Conservation (phyloP, 148 eudicot genomes). For the Rhododendron griersonianum region DNA sequence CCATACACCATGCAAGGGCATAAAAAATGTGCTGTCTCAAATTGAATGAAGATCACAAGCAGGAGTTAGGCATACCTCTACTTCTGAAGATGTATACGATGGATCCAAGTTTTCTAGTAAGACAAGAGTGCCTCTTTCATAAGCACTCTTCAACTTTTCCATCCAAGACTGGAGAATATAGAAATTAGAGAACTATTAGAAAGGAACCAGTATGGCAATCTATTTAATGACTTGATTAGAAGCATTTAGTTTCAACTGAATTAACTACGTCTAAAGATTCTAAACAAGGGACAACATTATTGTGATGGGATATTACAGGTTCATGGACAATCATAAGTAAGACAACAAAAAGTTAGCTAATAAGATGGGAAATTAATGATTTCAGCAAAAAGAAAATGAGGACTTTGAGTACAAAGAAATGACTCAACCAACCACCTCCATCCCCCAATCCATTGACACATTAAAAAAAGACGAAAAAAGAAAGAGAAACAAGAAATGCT, state of each 20-base stretch:
- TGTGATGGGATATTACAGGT: not conserved
- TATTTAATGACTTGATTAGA: not conserved
- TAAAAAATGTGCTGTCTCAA: not conserved
- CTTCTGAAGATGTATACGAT: slow-evolving; percentile 46
- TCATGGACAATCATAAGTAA: not conserved
- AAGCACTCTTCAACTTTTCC: slow-evolving; percentile 32
- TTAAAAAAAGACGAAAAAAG: not conserved
- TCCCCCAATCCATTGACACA: not conserved
- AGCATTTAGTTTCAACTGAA: not conserved
- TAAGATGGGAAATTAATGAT: not conserved
- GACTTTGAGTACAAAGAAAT: not conserved
- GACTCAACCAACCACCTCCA: not conserved
- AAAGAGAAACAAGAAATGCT: not conserved
- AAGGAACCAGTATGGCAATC: not conserved
- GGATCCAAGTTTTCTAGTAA: slow-evolving; percentile 48
- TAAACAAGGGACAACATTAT: not conserved
- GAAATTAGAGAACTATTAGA: not conserved
- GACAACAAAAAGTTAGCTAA: not conserved
- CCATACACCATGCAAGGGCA: not conserved
- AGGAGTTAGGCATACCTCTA: slow-evolving; percentile 32
- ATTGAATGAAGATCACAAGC: not conserved
- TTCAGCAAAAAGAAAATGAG: not conserved
- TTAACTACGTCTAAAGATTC: not conserved
- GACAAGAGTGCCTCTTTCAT: slow-evolving; percentile 39
- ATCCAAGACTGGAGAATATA: slow-evolving; percentile 43